phyloP scores from a whole-genome alignment of 129 eudicot species.

The Helianthus annuus region HanXRQr2.0-SUNRISE NC_035438.2:96417613-96418112 shows the following conservation, averaged over 20 bases:
- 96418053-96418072: too few relatives aligned
- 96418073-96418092: too few relatives aligned
- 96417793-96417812: neutral
- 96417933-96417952: slow-evolving; percentile 24
- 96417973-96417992: too few relatives aligned
- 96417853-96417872: slow-evolving; percentile 32
- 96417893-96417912: slow-evolving; percentile 52
- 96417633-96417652: too few relatives aligned
- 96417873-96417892: slow-evolving; percentile 19
- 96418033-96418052: too few relatives aligned
- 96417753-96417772: neutral
- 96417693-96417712: neutral
- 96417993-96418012: too few relatives aligned
- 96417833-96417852: slow-evolving; percentile 33
- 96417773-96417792: neutral
- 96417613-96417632: too few relatives aligned
- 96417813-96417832: slow-evolving; percentile 14
- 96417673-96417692: too few relatives aligned
- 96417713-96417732: neutral
- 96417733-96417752: neutral
- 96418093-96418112: too few relatives aligned
- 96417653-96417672: too few relatives aligned
- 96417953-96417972: too few relatives aligned
- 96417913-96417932: slow-evolving; percentile 41
- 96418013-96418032: too few relatives aligned